Base-by-base conservation (phyloP, 2,329 filamentous ascomycete genomes). In the Phialophora tarda region DNA sequence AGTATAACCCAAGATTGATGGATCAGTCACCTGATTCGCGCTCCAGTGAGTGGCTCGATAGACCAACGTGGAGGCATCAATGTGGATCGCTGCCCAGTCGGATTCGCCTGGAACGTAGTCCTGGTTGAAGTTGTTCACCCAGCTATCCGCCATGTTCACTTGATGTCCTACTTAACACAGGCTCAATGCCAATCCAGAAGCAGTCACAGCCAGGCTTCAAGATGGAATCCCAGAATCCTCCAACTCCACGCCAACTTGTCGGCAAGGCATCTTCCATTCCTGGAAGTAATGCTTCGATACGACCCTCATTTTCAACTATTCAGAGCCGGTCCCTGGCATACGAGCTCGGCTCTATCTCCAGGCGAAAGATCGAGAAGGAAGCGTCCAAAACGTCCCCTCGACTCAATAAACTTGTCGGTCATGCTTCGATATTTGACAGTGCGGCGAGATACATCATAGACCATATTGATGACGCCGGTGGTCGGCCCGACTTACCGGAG, bases 391-490 rank as follows among this genome's bases (percentile, higher is more conserved):
- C 63, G 14, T 63, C 63, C 24, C 68, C 68, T 47, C 65, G 55
- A 23, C 61, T 70, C 4, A 53, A 41, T 51, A 68, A 62, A 34
- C 68, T 70, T 6, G 44, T 70, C 41, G 63, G 63, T 51, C 68
- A 70, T 32, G 66, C 63, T n/a, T 24, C 60, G 2, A 48, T 70
- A 12, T 70, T 64, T 28, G 68, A 70, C 63, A 64, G 56, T 30
- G 65, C 68, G 2, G 48, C 63, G 11, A 68, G 57, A 44, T 68
- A 58, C 55, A 68, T 70, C 28, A 26, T 61, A 23, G 53, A 68
- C 3, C 60, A 66, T 34, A 62, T 59, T 23, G 24, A 57, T 41
- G 50, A 66, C 51, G 55, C 63, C 23, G 51, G n/a, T 12, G 47
- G 30, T 3, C 30, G 51, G 11, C 32, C 54, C 6, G 59, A 58